These are phyloP conservation scores for Diaporthe humulicola DNA, from an alignment of 2,329 filamentous ascomycete genomes.

Conservation along the genomic window DNA sequence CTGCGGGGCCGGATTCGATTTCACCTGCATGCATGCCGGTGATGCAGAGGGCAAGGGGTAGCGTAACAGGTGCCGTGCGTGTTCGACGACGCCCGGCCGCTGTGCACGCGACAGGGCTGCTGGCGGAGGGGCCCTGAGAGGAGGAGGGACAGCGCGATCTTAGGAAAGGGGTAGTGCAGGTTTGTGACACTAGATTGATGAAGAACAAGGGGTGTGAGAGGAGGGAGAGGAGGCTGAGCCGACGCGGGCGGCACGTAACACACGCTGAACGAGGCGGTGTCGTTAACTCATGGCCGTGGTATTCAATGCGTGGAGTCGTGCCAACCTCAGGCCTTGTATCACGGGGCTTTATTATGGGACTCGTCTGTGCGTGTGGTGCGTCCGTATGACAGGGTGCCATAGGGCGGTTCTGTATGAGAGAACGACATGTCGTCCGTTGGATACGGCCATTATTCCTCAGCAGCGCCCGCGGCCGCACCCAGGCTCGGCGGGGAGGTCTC, in stretches of 20 bases:
- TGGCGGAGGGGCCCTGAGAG: neutral
- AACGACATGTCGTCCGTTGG: conserved; percentile 22
- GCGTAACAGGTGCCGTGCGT: neutral
- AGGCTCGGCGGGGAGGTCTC: neutral
- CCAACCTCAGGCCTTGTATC: conserved; percentile 24
- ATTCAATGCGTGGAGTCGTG: conserved; percentile 10
- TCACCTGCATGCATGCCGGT: conserved; percentile 31
- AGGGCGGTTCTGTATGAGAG: neutral
- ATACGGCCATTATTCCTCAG: conserved; percentile 7
- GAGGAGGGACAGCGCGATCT: conserved; percentile 5
- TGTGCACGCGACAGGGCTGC: neutral
- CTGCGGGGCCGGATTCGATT: conserved; percentile 25
- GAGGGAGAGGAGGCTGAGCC: conserved; percentile 14
- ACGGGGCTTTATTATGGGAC: conserved; percentile 3
- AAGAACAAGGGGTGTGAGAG: neutral
- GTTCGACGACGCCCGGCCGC: neutral
- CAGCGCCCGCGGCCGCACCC: neutral
- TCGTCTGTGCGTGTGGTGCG: neutral
- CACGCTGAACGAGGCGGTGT: conserved; percentile 28
- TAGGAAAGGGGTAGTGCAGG: conserved; percentile 28
- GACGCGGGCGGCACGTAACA: conserved; percentile 16
- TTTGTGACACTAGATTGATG: conserved; percentile 37
- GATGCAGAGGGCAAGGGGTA: neutral
- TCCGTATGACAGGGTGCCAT: conserved; percentile 11
- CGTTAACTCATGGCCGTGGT: conserved; percentile 8